Percentiles rank a stretch among this genome's conserved stretches.
Conservation (phyloP, 345 rosid species). For the Ceriops decandra region DNA sequence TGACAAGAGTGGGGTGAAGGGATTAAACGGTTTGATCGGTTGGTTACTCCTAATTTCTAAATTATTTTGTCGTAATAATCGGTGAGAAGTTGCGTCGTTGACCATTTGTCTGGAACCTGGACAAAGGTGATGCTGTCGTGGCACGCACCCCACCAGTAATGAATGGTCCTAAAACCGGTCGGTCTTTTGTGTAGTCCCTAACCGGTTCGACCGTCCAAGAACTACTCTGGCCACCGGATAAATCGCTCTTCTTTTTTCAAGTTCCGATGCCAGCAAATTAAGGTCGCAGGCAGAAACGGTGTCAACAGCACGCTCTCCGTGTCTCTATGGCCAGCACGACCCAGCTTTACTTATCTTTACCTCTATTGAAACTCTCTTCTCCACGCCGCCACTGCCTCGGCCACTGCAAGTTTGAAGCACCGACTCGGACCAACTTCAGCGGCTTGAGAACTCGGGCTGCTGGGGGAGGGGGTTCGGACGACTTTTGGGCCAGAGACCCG, state of each 20-base stretch:
- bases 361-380: slow-evolving; percentile 20
- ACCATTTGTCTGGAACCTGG: too few relatives aligned
- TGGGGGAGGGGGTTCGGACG: slow-evolving; percentile 43
- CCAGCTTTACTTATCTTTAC: slow-evolving; percentile 26
- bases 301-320: background rate
- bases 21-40: too few relatives aligned
- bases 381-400: slow-evolving; percentile 15
- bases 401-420: slow-evolving; percentile 8
- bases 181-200: background rate
- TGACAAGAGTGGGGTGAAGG: too few relatives aligned
- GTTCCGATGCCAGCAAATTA: background rate
- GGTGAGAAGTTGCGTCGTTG: background rate
- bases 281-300: background rate
- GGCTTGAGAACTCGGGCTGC: slow-evolving; percentile 23
- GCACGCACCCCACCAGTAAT: background rate
- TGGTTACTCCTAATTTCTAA: too few relatives aligned
- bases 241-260: background rate
- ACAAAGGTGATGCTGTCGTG: too few relatives aligned
- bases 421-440: slow-evolving; percentile 9
- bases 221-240: slow-evolving; percentile 21
- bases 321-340: slow-evolving; percentile 2
- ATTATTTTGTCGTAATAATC: background rate
- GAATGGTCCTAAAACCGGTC: background rate
- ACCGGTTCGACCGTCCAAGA: background rate
- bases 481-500: slow-evolving; percentile 74